phyloP scores from a whole-genome alignment of 192 early-diverging fungal genomes.

The Coemansia sp. region DNA sequence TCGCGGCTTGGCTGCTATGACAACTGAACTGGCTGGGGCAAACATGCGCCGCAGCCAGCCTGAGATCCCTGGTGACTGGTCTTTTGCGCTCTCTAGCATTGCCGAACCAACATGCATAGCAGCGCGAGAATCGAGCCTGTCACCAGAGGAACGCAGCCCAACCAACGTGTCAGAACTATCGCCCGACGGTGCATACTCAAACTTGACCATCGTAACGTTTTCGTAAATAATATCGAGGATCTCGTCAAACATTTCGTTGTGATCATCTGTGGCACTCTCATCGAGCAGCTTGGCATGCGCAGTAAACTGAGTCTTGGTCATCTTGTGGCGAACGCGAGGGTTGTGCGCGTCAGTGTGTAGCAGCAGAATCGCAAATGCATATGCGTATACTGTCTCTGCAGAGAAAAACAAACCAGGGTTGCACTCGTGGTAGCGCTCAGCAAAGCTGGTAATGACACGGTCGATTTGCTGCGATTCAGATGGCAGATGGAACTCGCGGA shows the following conservation, averaged over 20 bases:
- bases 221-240: slow-evolving; percentile 67
- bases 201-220: slow-evolving; percentile 49
- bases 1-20: slow-evolving; percentile 18
- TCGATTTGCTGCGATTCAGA: slow-evolving; percentile 85
- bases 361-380: slow-evolving; percentile 78
- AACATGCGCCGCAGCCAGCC: slow-evolving; percentile 50
- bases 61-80: slow-evolving; percentile 31
- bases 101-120: background rate
- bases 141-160: slow-evolving; percentile 2
- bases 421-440: slow-evolving; percentile 64
- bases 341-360: slow-evolving; percentile 88
- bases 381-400: slow-evolving; percentile 66
- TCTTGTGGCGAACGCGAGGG: slow-evolving; percentile 72
- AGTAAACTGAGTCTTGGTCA: slow-evolving; percentile 79
- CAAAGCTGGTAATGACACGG: slow-evolving; percentile 71
- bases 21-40: slow-evolving; percentile 15
- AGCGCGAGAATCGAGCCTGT: background rate
- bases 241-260: slow-evolving; percentile 61
- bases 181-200: slow-evolving; percentile 42
- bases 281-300: slow-evolving; percentile 67
- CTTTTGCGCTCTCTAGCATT: slow-evolving; percentile 5
- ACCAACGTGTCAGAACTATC: background rate
- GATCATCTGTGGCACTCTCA: slow-evolving; percentile 40
- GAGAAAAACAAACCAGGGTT: slow-evolving; percentile 65
- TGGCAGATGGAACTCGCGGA: slow-evolving; percentile 70